A percentile compares a stretch with the other conserved stretches of the same genome.
phyloP scores from a whole-genome alignment of 148 eudicot species.

The Cornus florida region DNA sequence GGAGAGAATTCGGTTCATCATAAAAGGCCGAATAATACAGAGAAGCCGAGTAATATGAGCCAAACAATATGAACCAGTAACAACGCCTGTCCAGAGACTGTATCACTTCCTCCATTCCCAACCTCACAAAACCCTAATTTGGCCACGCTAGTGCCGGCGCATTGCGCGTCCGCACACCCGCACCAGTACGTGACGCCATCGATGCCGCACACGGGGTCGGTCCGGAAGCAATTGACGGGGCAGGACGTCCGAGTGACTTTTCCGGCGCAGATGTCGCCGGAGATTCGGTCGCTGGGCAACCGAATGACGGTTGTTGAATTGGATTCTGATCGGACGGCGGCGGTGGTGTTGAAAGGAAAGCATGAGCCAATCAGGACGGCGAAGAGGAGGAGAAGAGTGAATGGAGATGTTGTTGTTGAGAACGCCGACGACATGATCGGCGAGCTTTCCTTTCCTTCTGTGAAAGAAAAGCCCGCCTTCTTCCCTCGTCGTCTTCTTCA shows the following conservation, averaged over 20 bases:
- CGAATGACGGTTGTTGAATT: conserved; percentile 27
- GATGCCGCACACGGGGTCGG: conserved; percentile 89
- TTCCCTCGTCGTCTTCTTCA: background rate
- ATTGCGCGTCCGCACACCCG: conserved; percentile 82
- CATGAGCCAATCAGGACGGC: conserved; percentile 9
- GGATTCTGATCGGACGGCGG: conserved; percentile 27
- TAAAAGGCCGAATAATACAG: conserved; percentile 68
- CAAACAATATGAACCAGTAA: conserved; percentile 77
- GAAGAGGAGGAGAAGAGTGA: conserved; percentile 30
- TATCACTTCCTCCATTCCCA: conserved; percentile 61
- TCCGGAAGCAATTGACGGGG: conserved; percentile 77
- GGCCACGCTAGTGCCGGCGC: conserved; percentile 64
- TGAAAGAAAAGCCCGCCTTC: conserved; percentile 6
- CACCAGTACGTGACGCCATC: conserved; percentile 95
- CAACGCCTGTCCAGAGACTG: conserved; percentile 73
- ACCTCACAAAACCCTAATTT: conserved; percentile 77
- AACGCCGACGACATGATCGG: conserved; percentile 9
- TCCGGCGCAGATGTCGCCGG: conserved; percentile 21
- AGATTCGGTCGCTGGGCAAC: conserved; percentile 35
- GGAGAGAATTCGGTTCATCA: conserved; percentile 21
- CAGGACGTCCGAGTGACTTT: conserved; percentile 29
- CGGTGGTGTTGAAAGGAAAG: conserved; percentile 7
- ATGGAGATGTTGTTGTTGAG: background rate
- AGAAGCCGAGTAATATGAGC: conserved; percentile 68
- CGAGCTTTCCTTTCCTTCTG: conserved; percentile 17